phyloP scores from a whole-genome alignment of 2,329 filamentous ascomycete species.

The Escovopsis sp. region DNA sequence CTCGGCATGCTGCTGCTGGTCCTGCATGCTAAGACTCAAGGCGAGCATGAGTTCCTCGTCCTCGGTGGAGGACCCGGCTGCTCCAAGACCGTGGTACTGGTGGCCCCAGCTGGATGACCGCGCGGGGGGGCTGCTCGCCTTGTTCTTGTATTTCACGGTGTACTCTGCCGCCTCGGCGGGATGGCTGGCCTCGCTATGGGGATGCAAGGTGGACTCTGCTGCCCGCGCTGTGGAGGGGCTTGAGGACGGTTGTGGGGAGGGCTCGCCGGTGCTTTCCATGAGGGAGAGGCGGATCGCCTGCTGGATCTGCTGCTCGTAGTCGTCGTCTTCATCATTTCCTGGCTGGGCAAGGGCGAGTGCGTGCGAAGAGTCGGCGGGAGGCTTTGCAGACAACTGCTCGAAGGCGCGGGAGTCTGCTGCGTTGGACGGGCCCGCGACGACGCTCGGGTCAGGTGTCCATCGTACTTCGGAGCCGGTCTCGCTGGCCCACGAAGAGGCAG shows the following conservation, averaged over 20 bases:
- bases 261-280: conserved; percentile 37
- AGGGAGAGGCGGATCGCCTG: conserved; percentile 46
- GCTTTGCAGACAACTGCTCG: no score
- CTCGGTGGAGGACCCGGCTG: conserved; percentile 10
- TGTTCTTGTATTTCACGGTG: conserved; percentile 32
- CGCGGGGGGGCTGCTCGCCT: conserved; percentile 15
- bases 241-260: conserved; percentile 27
- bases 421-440: conserved; percentile 17
- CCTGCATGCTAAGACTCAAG: conserved; percentile 42
- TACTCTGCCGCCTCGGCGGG: conserved; percentile 37
- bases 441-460: conserved; percentile 39
- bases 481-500: conserved; percentile 26
- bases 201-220: no score
- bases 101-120: conserved; percentile 4
- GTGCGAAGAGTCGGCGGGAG: no score
- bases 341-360: no score
- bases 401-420: conserved; percentile 16
- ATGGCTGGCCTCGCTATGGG: conserved; percentile 24
- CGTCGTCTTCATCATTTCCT: conserved; percentile 38
- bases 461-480: conserved; percentile 28
- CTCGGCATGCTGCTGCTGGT: conserved; percentile 20
- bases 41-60: conserved; percentile 47
- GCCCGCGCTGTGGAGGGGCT: conserved; percentile 28
- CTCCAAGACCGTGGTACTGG: no score
- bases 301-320: conserved; percentile 46